phyloP scores from a whole-genome alignment of 2,329 filamentous ascomycete species.

The Colletotrichum gigasporum region DNA sequence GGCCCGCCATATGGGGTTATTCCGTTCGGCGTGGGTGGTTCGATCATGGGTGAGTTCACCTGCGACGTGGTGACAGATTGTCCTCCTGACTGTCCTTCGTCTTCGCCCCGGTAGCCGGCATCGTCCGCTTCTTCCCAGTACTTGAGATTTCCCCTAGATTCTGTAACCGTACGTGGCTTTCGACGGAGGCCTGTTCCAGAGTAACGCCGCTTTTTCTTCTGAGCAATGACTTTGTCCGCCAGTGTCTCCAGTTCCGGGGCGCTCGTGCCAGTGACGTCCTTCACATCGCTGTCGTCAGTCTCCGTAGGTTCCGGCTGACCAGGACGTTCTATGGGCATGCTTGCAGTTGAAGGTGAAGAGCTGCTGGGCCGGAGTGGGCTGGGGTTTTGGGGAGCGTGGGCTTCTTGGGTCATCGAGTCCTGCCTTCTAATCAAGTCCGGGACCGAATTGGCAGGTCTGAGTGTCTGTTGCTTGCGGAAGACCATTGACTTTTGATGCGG shows the following conservation, averaged over 20 bases:
- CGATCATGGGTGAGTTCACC: slow-evolving; percentile 30
- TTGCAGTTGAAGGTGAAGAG: slow-evolving; percentile 16
- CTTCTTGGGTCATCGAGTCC: slow-evolving; percentile 8
- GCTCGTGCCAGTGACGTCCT: slow-evolving; percentile 71
- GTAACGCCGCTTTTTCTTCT: slow-evolving; percentile 74
- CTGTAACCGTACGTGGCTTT: slow-evolving; percentile 76
- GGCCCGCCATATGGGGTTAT: background rate
- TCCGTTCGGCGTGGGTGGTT: slow-evolving; percentile 21
- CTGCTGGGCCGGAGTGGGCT: slow-evolving; percentile 26
- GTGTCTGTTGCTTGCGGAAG: slow-evolving; percentile 51
- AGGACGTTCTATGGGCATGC: slow-evolving; percentile 19
- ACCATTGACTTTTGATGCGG: slow-evolving; percentile 75
- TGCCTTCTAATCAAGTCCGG: slow-evolving; percentile 43
- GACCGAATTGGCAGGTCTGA: slow-evolving; percentile 57
- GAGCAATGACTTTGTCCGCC: slow-evolving; percentile 49
- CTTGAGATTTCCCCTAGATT: slow-evolving; percentile 80
- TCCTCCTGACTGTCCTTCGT: slow-evolving; percentile 51
- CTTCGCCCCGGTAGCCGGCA: slow-evolving; percentile 78
- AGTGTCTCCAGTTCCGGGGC: slow-evolving; percentile 70
- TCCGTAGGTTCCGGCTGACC: background rate
- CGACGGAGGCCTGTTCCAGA: slow-evolving; percentile 85
- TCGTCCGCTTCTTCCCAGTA: slow-evolving; percentile 93
- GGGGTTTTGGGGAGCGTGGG: slow-evolving; percentile 23
- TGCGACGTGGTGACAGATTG: slow-evolving; percentile 20
- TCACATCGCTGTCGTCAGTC: slow-evolving; percentile 49